Evolutionary conservation across 805 yeast species (phyloP).

Genomic region (Starmerella stellata): DNA sequence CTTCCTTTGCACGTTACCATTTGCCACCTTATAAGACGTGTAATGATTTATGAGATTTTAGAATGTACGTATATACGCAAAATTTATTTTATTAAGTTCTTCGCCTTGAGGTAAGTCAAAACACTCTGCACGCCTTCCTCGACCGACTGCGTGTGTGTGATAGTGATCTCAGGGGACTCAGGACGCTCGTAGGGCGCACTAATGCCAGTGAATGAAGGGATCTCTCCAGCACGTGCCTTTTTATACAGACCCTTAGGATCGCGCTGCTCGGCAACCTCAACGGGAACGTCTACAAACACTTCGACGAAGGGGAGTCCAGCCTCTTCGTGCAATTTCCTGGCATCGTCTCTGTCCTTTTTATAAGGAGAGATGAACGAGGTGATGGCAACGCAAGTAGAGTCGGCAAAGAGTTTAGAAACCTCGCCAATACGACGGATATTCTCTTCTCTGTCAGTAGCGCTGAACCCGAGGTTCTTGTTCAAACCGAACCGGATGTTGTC

Average conservation of each 20-base stretch:
- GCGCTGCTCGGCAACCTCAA: slow-evolving; percentile 86
- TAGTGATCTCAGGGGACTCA: slow-evolving; percentile 59
- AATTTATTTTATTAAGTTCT: slow-evolving; percentile 3
- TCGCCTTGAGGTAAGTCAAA: slow-evolving; percentile 32
- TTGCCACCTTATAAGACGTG: no score
- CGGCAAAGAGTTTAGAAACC: slow-evolving; percentile 85
- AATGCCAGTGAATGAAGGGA: slow-evolving; percentile 88
- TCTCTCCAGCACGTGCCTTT: slow-evolving; percentile 88
- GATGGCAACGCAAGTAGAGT: slow-evolving; percentile 69
- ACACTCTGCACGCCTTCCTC: slow-evolving; percentile 69
- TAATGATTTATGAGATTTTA: no score
- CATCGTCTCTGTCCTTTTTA: slow-evolving; percentile 62
- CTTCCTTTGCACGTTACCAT: no score
- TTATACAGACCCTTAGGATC: slow-evolving; percentile 95
- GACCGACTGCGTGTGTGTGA: slow-evolving; percentile 52
- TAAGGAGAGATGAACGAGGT: slow-evolving; percentile 92
- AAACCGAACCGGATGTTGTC: slow-evolving; percentile 89
- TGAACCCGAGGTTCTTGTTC: slow-evolving; percentile 86
- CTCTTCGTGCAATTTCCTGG: slow-evolving; percentile 66
- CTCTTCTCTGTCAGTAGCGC: slow-evolving; percentile 81
- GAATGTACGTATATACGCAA: no score
- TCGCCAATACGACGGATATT: slow-evolving; percentile 89
- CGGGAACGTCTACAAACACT: slow-evolving; percentile 82
- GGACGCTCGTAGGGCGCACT: slow-evolving; percentile 96
- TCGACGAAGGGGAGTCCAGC: slow-evolving; percentile 70